Evolutionary conservation across 176 grass and related monocot species (phyloP).

Genomic region (sorghum (Sorghum bicolor)): DNA sequence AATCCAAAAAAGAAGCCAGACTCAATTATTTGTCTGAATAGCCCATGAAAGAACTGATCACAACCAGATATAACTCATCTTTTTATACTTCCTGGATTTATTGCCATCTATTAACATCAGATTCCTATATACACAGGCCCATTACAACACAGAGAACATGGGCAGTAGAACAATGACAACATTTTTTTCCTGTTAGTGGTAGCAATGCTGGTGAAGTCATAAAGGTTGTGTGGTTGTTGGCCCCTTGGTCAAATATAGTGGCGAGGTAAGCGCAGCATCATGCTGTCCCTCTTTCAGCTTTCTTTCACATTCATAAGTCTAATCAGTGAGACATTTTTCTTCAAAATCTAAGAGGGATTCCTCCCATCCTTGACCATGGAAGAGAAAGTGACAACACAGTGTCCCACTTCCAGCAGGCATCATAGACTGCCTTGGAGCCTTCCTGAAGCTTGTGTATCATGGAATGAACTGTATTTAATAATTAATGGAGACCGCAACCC

Average conservation of each 20-base stretch:
- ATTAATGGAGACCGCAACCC: not conserved
- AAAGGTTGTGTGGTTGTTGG: not conserved
- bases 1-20: not conserved
- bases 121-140: not conserved
- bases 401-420: not conserved
- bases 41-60: not conserved
- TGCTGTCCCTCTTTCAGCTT: not conserved
- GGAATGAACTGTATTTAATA: conserved; percentile 1
- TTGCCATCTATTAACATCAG: not conserved
- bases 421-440: not conserved
- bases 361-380: not conserved
- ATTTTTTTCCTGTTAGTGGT: not conserved
- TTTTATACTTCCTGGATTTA: not conserved
- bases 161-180: not conserved
- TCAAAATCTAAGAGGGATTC: not conserved
- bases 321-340: not conserved
- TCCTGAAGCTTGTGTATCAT: not conserved
- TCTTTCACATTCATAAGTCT: not conserved
- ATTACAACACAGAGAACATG: not conserved
- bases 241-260: not conserved
- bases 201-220: not conserved
- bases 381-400: not conserved
- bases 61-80: not conserved
- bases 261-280: not conserved
- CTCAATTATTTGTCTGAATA: not conserved